These are phyloP conservation scores for Candolleomyces efflorescens DNA, from an alignment of 768 basidiomycete genomes.

Conservation along the genomic window DNA sequence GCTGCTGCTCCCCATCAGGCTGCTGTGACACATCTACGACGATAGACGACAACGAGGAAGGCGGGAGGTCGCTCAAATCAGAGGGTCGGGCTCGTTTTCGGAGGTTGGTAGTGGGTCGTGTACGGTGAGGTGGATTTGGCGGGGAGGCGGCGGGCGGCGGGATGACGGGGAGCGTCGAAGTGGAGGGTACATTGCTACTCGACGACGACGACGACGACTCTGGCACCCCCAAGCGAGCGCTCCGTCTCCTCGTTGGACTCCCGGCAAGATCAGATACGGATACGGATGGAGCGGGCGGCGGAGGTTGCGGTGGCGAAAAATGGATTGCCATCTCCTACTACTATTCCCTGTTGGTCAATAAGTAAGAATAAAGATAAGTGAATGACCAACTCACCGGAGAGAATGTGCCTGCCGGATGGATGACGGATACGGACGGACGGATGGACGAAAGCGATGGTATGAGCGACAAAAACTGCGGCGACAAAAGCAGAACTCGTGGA, in stretches of 20 bases:
- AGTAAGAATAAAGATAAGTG: too few species aligned
- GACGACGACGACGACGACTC: neutral
- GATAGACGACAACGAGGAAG: neutral
- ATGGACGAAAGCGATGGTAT: too few species aligned
- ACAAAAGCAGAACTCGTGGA: too few species aligned
- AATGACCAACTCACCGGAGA: too few species aligned
- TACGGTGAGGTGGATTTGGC: neutral
- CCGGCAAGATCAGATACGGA: neutral
- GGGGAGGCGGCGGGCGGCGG: neutral
- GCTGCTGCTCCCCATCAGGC: neutral
- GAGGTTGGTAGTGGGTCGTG: neutral
- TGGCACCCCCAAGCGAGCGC: neutral
- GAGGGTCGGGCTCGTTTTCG: neutral
- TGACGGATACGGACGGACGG: too few species aligned
- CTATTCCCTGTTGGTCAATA: too few species aligned
- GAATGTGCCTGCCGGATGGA: too few species aligned
- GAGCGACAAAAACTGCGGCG: too few species aligned
- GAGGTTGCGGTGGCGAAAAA: neutral
- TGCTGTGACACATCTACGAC: too few species aligned
- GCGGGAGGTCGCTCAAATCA: neutral
- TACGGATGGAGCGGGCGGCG: neutral
- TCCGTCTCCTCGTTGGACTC: neutral
- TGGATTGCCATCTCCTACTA: neutral
- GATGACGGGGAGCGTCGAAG: neutral
- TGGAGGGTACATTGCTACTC: neutral